phyloP scores from a whole-genome alignment of 768 basidiomycete genomes.

The Suillus alpinus region DNA sequence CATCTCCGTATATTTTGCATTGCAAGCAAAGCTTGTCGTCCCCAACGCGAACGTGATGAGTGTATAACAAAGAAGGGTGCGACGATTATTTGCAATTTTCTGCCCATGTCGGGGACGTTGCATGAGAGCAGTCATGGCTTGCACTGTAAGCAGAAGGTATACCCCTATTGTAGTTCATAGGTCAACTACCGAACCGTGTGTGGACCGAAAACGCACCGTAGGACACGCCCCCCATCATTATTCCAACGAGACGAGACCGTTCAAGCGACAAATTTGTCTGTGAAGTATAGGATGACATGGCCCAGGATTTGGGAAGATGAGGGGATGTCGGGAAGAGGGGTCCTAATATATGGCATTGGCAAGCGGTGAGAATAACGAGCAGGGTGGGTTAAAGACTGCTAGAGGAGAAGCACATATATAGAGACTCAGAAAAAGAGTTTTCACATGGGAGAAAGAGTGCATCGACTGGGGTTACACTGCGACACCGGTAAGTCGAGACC shows the following conservation, averaged over 20 bases:
- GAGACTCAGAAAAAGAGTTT: background rate
- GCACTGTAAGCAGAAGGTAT: background rate
- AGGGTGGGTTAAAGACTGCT: background rate
- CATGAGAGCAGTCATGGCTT: background rate
- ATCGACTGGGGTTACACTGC: background rate
- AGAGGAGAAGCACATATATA: background rate
- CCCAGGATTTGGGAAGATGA: background rate
- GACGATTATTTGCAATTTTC: background rate
- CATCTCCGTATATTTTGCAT: background rate
- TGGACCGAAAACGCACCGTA: background rate
- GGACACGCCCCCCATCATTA: background rate
- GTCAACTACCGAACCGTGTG: background rate
- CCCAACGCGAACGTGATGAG: background rate
- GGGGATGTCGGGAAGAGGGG: background rate
- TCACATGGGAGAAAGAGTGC: background rate
- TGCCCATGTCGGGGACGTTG: background rate
- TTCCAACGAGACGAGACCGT: background rate
- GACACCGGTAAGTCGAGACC: background rate
- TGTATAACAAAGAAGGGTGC: background rate
- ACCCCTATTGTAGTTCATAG: background rate
- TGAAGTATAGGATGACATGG: background rate
- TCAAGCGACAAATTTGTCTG: background rate
- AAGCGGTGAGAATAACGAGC: background rate
- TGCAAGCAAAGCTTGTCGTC: background rate
- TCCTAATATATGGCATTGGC: background rate